Evolutionary conservation across 2,329 filamentous ascomycete species (phyloP).

Genomic region (Aureobasidium melanogenum): DNA sequence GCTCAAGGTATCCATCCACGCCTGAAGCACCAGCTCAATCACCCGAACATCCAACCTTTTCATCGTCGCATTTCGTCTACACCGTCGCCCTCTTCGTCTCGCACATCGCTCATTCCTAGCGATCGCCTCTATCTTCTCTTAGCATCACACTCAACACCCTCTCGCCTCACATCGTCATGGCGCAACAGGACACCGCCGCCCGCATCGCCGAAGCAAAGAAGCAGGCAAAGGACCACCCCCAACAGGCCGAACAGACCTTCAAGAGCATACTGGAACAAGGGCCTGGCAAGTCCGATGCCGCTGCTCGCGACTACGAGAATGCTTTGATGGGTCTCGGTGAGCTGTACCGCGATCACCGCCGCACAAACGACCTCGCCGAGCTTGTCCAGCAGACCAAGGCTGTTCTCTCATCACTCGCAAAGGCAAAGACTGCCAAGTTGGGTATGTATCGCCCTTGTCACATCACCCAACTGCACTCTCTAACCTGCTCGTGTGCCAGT

Average conservation of each 20-base stretch:
- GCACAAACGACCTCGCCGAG: slow-evolving; percentile 72
- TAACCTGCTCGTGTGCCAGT: slow-evolving; percentile 45
- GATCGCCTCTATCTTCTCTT: not conserved
- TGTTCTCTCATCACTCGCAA: slow-evolving; percentile 90
- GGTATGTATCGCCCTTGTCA: slow-evolving; percentile 50
- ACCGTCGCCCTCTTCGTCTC: not conserved
- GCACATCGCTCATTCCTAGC: not conserved
- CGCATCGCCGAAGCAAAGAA: slow-evolving; percentile 84
- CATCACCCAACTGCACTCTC: not conserved
- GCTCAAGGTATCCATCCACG: not conserved
- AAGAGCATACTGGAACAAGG: slow-evolving; percentile 81
- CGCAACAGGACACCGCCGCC: slow-evolving; percentile 44
- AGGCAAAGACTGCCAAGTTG: slow-evolving; percentile 96
- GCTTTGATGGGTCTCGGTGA: slow-evolving; percentile 83
- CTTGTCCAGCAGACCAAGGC: slow-evolving; percentile 84
- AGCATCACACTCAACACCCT: not conserved
- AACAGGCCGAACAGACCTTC: slow-evolving; percentile 79
- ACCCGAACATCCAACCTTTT: not conserved
- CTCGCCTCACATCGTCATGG: slow-evolving; percentile 31
- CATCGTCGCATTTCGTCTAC: not conserved
- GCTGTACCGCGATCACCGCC: slow-evolving; percentile 85
- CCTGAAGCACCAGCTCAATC: not conserved
- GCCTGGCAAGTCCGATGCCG: slow-evolving; percentile 74
- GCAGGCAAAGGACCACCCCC: slow-evolving; percentile 68
- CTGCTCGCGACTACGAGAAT: slow-evolving; percentile 83